These are phyloP conservation scores for Neoboletus magnificus DNA, from an alignment of 768 basidiomycete species.

Conservation along the genomic window DNA sequence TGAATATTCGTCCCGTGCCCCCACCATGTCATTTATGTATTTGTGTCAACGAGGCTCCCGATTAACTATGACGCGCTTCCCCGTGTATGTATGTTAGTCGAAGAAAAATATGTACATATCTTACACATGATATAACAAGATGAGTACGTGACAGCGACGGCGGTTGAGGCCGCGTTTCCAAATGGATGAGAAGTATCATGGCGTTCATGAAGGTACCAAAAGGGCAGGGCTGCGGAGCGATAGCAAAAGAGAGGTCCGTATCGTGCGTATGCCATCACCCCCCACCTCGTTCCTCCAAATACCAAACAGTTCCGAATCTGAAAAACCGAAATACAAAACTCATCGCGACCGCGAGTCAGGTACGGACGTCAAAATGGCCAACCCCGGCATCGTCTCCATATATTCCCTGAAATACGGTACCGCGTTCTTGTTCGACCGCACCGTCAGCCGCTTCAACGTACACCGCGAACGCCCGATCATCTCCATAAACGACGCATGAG, in stretches of 20 bases:
- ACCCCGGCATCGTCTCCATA: slow-evolving; percentile 16
- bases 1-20: background rate
- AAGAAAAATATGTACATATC: background rate
- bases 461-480: slow-evolving; percentile 28
- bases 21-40: no score
- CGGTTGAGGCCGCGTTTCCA: background rate
- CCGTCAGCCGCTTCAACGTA: slow-evolving; percentile 19
- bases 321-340: background rate
- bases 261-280: background rate
- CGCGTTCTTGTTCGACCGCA: slow-evolving; percentile 25
- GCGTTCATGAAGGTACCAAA: background rate
- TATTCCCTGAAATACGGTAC: slow-evolving; percentile 23
- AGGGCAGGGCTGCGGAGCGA: no score
- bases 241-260: background rate
- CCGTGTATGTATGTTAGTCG: background rate
- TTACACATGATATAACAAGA: background rate
- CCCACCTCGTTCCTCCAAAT: no score
- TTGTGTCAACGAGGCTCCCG: no score
- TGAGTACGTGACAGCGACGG: background rate
- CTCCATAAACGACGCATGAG: slow-evolving; percentile 23
- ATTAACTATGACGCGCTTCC: no score
- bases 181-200: background rate
- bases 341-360: background rate
- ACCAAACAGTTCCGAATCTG: no score
- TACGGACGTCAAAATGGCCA: slow-evolving; percentile 15